phyloP scores from a whole-genome alignment of 768 basidiomycete genomes.

The Mycena indigotica region DNA sequence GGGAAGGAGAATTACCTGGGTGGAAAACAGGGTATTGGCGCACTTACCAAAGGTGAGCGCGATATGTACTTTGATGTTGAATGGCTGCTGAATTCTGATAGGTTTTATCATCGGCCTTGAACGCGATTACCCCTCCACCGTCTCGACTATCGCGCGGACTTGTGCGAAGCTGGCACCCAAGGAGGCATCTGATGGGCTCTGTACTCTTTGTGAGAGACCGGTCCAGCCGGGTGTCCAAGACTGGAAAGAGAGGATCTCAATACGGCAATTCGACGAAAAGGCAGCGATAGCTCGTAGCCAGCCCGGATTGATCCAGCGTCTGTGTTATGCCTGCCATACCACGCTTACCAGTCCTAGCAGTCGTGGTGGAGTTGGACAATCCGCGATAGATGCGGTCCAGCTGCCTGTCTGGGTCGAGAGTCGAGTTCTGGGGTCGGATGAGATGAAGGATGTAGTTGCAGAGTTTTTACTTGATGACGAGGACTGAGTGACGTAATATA shows the following conservation, averaged over 20 bases:
- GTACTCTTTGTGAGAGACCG: conserved; percentile 72
- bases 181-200: conserved; percentile 47
- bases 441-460: not conserved
- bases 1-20: conserved; percentile 49
- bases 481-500: not conserved
- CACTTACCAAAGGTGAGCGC: conserved; percentile 73
- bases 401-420: conserved; percentile 31
- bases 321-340: conserved; percentile 59
- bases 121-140: conserved; percentile 83
- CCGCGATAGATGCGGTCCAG: conserved; percentile 15
- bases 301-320: conserved; percentile 33
- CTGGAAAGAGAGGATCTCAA: conserved; percentile 77
- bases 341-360: conserved; percentile 53
- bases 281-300: conserved; percentile 24
- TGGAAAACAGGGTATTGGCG: conserved; percentile 59
- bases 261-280: conserved; percentile 64
- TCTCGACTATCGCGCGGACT: conserved; percentile 80
- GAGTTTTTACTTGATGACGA: not conserved
- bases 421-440: not conserved
- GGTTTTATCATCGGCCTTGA: conserved; percentile 83
- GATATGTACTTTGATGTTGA: no score
- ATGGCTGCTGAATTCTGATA: conserved; percentile 30
- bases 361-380: conserved; percentile 31
- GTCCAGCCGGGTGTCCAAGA: conserved; percentile 64
- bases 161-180: conserved; percentile 79